Percentiles rank a stretch among this genome's conserved stretches.
These are phyloP conservation scores for Cladorrhinum sp. DNA, from an alignment of 2,329 filamentous ascomycete genomes.

Conservation along the genomic window DNA sequence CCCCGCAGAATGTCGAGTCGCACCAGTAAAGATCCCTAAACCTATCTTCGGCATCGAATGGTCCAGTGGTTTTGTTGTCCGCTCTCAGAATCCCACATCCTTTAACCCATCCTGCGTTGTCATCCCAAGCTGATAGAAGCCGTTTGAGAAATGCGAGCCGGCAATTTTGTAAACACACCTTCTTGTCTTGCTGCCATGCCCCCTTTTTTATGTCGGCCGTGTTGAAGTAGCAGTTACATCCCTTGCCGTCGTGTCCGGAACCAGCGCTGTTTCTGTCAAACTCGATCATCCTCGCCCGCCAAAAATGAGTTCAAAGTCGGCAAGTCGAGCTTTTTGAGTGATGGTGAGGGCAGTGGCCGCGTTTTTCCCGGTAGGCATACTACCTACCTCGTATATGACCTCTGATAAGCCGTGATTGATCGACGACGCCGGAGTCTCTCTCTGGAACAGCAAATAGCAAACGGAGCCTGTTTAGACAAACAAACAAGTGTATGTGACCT, in stretches of 20 bases:
- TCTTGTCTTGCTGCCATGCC: constrained; percentile 32
- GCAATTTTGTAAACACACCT: constrained; percentile 36
- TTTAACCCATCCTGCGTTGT: constrained; percentile 31
- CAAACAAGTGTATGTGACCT: background rate
- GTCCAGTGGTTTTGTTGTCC: constrained; percentile 13
- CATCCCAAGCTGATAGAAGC: constrained; percentile 28
- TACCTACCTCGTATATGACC: too few relatives aligned
- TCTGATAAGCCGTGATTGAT: too few relatives aligned
- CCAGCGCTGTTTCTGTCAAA: background rate
- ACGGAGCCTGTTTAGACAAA: background rate
- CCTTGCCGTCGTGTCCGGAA: background rate
- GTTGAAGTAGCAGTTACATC: constrained; percentile 25
- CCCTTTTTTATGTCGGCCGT: constrained; percentile 16
- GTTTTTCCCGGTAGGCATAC: too few relatives aligned
- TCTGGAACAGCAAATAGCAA: background rate
- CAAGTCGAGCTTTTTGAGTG: too few relatives aligned
- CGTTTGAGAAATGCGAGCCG: constrained; percentile 33
- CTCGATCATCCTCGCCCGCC: background rate
- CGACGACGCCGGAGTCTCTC: too few relatives aligned
- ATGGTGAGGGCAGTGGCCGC: too few relatives aligned
- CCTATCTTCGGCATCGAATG: constrained; percentile 26
- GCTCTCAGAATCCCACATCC: constrained; percentile 32
- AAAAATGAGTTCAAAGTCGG: background rate
- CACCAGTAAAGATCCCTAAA: constrained; percentile 52
- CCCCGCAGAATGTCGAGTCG: constrained; percentile 49